Conservation (phyloP, 768 basidiomycete species). For the Phaffia australis region DNA sequence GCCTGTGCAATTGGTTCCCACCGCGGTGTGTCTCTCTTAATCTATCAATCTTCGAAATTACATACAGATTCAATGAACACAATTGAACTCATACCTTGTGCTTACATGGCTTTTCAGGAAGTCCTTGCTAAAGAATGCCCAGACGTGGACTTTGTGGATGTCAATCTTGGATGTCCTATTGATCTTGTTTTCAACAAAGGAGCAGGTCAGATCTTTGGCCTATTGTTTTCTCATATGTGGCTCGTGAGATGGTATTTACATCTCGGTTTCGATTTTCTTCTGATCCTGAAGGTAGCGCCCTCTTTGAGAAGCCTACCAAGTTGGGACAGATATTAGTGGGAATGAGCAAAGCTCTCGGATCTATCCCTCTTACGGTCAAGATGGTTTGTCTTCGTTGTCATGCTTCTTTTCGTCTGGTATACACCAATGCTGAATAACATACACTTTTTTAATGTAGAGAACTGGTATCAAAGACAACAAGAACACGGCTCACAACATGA, state of each 20-base stretch:
- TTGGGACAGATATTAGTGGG: conserved; percentile 77
- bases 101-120: conserved; percentile 40
- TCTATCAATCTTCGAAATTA: background rate
- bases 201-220: conserved; percentile 8
- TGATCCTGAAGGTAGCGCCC: conserved; percentile 61
- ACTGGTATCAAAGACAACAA: conserved; percentile 79
- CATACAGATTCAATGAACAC: background rate
- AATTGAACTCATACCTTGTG: background rate
- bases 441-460: conserved; percentile 38
- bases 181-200: conserved; percentile 42
- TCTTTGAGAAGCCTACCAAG: conserved; percentile 70
- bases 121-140: conserved; percentile 59
- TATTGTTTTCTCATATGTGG: background rate
- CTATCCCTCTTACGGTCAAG: conserved; percentile 59
- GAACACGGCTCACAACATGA: conserved; percentile 79
- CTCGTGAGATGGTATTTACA: background rate
- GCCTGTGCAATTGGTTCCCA: conserved; percentile 58
- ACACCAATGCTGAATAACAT: background rate
- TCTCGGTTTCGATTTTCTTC: background rate
- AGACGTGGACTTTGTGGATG: conserved; percentile 76
- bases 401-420: background rate
- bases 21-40: conserved; percentile 42
- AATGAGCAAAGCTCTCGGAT: conserved; percentile 82
- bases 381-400: conserved; percentile 31
- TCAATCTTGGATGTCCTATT: conserved; percentile 72